Evolutionary conservation across 2,329 filamentous ascomycete species (phyloP).

Genomic region (Neofusicoccum cordaticola): DNA sequence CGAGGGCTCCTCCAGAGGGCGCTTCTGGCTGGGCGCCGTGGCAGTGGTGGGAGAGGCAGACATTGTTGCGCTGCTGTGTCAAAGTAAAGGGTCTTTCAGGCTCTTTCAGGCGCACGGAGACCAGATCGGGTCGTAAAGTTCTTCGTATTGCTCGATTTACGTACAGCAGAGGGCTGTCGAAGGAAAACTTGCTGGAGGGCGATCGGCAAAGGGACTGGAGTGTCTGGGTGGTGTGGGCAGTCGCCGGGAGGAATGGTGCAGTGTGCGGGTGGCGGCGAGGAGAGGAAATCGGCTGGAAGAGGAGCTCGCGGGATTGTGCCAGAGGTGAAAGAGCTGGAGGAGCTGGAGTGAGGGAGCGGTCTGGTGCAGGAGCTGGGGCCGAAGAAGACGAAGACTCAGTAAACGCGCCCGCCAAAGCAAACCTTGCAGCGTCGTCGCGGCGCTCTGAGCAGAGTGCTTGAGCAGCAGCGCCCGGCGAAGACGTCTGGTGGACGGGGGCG

Average conservation of each 20-base stretch:
- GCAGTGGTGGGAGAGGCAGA: constrained; percentile 46
- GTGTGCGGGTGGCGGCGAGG: constrained; percentile 27
- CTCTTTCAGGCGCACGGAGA: constrained; percentile 31
- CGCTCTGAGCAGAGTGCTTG: background rate
- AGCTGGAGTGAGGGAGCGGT: constrained; percentile 17
- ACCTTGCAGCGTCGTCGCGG: constrained; percentile 17
- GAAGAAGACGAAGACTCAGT: constrained; percentile 17
- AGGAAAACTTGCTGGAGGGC: constrained; percentile 76
- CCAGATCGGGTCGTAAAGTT: constrained; percentile 13
- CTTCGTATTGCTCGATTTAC: constrained; percentile 46
- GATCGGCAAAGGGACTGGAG: constrained; percentile 19
- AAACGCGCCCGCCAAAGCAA: constrained; percentile 19
- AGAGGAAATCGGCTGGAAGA: constrained; percentile 22
- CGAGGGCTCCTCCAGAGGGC: constrained; percentile 93
- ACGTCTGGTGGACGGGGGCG: background rate
- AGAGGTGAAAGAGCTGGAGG: constrained; percentile 13
- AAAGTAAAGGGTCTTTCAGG: constrained; percentile 20
- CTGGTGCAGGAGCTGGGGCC: constrained; percentile 16
- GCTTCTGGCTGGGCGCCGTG: constrained; percentile 70
- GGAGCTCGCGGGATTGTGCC: constrained; percentile 16
- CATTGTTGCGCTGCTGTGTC: constrained; percentile 30
- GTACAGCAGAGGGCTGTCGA: constrained; percentile 72
- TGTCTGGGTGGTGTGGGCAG: constrained; percentile 25
- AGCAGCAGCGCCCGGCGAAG: constrained; percentile 11
- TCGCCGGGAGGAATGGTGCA: constrained; percentile 14